Evolutionary conservation across 2,329 filamentous ascomycete species (phyloP).

Genomic region (Fusarium sororula): DNA sequence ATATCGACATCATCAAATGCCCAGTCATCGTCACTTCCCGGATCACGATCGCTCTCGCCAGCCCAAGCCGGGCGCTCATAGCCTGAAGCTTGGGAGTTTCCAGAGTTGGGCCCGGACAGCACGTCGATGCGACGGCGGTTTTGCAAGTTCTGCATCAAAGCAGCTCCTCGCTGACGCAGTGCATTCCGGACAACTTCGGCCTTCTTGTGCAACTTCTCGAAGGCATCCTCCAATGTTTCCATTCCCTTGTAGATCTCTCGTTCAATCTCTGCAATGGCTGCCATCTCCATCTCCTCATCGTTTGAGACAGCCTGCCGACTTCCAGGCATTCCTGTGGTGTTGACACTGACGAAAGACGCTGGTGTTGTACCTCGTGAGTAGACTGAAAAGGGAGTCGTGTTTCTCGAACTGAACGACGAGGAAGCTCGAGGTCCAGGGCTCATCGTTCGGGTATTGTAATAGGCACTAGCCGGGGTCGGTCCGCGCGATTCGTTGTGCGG

Average conservation of each 20-base stretch:
- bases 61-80: slow-evolving; percentile 55
- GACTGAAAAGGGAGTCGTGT: slow-evolving; percentile 58
- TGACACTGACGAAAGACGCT: slow-evolving; percentile 66
- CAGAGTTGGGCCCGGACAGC: slow-evolving; percentile 58
- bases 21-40: slow-evolving; percentile 67
- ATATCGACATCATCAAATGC: slow-evolving; percentile 68
- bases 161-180: slow-evolving; percentile 83
- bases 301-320: slow-evolving; percentile 76
- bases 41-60: slow-evolving; percentile 56
- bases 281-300: slow-evolving; percentile 94
- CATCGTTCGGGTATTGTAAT: slow-evolving; percentile 51
- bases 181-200: slow-evolving; percentile 83
- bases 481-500: slow-evolving; percentile 60
- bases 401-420: slow-evolving; percentile 56
- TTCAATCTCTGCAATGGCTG: slow-evolving; percentile 88
- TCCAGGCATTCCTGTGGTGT: slow-evolving; percentile 57
- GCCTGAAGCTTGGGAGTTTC: slow-evolving; percentile 54
- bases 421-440: slow-evolving; percentile 54
- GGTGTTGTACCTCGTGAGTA: slow-evolving; percentile 67
- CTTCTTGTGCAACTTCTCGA: slow-evolving; percentile 87
- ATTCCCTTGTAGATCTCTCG: slow-evolving; percentile 93
- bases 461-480: slow-evolving; percentile 62
- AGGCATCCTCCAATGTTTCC: slow-evolving; percentile 93
- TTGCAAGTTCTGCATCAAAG: slow-evolving; percentile 72
- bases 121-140: slow-evolving; percentile 67